Evolutionary conservation across 2,329 filamentous ascomycete genomes (phyloP).

Genomic region (Amylocarpus encephaloides): DNA sequence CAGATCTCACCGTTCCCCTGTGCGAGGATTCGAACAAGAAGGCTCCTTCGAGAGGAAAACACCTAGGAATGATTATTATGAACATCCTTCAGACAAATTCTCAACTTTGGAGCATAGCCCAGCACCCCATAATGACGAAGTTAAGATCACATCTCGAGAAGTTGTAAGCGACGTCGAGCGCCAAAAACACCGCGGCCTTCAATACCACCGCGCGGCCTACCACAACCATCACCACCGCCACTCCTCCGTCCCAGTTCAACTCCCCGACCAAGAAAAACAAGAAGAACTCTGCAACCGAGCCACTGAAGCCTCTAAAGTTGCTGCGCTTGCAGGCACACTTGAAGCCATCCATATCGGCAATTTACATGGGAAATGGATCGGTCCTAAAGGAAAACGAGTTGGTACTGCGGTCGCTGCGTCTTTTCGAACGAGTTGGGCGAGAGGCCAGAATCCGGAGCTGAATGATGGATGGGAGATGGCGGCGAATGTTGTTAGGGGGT

Average conservation of each 20-base stretch:
- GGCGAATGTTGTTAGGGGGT: slow-evolving; percentile 3
- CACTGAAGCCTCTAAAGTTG: slow-evolving; percentile 23
- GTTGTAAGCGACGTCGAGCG: background rate
- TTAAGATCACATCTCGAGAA: background rate
- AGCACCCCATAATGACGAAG: background rate
- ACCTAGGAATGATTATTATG: slow-evolving; percentile 1
- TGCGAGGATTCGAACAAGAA: background rate
- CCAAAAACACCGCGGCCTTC: background rate
- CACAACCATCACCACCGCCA: background rate
- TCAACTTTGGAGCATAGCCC: background rate
- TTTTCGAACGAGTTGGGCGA: slow-evolving; percentile 7
- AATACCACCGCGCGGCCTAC: background rate
- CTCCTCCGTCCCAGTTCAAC: slow-evolving; percentile 14
- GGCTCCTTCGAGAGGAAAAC: slow-evolving; percentile 1
- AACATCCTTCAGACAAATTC: slow-evolving; percentile 2
- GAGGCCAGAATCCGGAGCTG: background rate
- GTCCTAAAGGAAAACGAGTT: slow-evolving; percentile 16
- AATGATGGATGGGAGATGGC: slow-evolving; percentile 1
- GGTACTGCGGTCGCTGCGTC: slow-evolving; percentile 13
- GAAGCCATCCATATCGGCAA: slow-evolving; percentile 37
- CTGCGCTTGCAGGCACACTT: slow-evolving; percentile 32
- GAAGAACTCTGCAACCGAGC: slow-evolving; percentile 14
- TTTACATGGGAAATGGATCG: slow-evolving; percentile 36
- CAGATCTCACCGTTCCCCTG: background rate
- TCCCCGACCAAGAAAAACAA: slow-evolving; percentile 11